phyloP scores from a whole-genome alignment of 2,329 filamentous ascomycete genomes.

The Pseudogymnoascus sp. region DNA sequence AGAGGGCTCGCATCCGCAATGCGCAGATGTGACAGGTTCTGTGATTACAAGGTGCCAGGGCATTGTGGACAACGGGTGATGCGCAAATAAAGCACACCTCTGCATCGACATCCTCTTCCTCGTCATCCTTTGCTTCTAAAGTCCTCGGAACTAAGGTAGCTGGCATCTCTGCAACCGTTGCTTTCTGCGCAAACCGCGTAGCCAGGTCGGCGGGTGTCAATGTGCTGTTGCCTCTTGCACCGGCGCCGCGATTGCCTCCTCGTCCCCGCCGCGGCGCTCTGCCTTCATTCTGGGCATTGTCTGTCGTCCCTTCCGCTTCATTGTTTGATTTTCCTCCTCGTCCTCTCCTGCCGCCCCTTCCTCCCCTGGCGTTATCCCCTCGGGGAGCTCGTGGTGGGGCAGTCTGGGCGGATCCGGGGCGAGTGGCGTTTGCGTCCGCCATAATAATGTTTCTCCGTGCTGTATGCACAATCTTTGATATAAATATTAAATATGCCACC shows the following conservation, averaged over 20 bases:
- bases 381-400: constrained; percentile 18
- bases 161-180: background rate
- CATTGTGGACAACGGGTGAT: constrained; percentile 77
- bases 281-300: constrained; percentile 10
- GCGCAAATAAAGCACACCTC: constrained; percentile 98
- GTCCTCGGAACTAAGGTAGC: constrained; percentile 19
- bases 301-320: constrained; percentile 10
- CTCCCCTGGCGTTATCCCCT: constrained; percentile 31
- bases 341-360: constrained; percentile 33
- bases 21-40: constrained; percentile 95
- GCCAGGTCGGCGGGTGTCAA: constrained; percentile 18
- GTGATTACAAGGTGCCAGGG: constrained; percentile 91
- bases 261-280: constrained; percentile 15
- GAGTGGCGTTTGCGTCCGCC: constrained; percentile 4
- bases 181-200: constrained; percentile 13
- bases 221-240: constrained; percentile 11
- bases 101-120: constrained; percentile 50
- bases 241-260: constrained; percentile 17
- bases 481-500: background rate
- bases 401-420: background rate
- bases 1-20: constrained; percentile 81
- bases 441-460: background rate
- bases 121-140: constrained; percentile 21
- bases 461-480: background rate
- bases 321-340: constrained; percentile 22